Conservation (phyloP, 1,284 basidiomycete genomes). For the Fomitopsis palustris region DNA sequence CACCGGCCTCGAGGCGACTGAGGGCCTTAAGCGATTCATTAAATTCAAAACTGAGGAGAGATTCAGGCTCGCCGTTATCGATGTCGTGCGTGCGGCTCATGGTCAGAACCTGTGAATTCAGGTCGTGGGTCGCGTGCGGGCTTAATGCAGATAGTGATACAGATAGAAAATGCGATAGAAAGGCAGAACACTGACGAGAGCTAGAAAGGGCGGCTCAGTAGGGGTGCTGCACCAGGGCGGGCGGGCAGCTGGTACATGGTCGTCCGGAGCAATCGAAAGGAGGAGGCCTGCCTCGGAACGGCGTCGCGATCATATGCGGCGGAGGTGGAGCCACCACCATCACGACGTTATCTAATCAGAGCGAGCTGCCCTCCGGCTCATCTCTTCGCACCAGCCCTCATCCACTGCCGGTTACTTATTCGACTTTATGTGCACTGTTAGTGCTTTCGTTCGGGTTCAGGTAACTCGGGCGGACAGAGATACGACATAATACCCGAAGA, state of each 20-base stretch:
- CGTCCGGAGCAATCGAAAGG: neutral
- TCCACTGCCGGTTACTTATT: neutral
- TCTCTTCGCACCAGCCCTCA: neutral
- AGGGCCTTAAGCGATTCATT: slow-evolving; percentile 32
- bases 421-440: too few species aligned
- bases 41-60: slow-evolving; percentile 49
- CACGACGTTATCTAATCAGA: neutral
- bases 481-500: too few species aligned
- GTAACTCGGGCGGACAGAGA: too few species aligned
- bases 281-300: neutral
- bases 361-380: neutral
- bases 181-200: slow-evolving; percentile 12
- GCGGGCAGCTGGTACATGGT: neutral
- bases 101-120: slow-evolving; percentile 28
- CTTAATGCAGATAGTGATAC: slow-evolving; percentile 21
- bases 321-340: neutral
- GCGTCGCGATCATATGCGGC: neutral
- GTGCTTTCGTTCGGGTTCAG: too few species aligned
- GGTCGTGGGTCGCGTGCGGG: slow-evolving; percentile 9
- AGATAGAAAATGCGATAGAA: slow-evolving; percentile 14
- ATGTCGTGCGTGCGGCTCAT: slow-evolving; percentile 45
- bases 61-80: slow-evolving; percentile 51
- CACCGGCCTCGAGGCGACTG: slow-evolving; percentile 25
- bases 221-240: neutral
- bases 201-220: slow-evolving; percentile 8